Base-by-base conservation (phyloP, 306 rosid genomes). In the Medicago lupulina region DNA sequence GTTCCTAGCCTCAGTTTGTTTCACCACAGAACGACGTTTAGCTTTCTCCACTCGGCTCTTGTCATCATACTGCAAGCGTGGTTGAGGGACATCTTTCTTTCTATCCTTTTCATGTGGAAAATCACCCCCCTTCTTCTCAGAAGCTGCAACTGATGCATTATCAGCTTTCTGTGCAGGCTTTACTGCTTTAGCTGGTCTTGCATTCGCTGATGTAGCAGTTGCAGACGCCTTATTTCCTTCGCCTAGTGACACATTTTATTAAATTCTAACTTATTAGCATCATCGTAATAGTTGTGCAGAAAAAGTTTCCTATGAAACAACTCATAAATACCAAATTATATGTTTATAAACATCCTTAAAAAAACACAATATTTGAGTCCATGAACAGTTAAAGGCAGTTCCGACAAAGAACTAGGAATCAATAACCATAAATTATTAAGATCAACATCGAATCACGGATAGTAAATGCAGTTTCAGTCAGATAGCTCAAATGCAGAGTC, bases 61-160 rank as follows among this genome's bases (percentile, higher is more conserved):
- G 72, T 87, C 91, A 75, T 87, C 91, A 71, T 85, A 87, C 66
- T 87, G 91, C 91, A 87, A 80, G 55, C 91, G 88, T 67, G 91
- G 91, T 67, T 85, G 91, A 74, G 91, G 91, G 51, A 62, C 91
- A 84, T 87, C 91, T 74, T 85, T 87, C 82, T 87, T 87, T 78
- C 91, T 87, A 39, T 87, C 90, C 67, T 87, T 87, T 54, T 87
- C 91, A 50, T 76, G 78, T 14, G 76, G 85, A 51, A 82, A 59
- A 55, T 87, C 91, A 82, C 79, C 65, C 34, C 85, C 88, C 74
- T 85, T 87, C 70, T 85, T 87, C 73, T 87, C 91, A 61, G 85
- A 40, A 41, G 72, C 85, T 44, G 82, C 87, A 82, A 82, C 83
- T 43, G 84, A 19, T 74, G 80, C 76, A 82, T 10, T 84, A 44